Evolutionary conservation across 345 rosid genomes (phyloP).

Genomic region (Eucalyptus caleyi): DNA sequence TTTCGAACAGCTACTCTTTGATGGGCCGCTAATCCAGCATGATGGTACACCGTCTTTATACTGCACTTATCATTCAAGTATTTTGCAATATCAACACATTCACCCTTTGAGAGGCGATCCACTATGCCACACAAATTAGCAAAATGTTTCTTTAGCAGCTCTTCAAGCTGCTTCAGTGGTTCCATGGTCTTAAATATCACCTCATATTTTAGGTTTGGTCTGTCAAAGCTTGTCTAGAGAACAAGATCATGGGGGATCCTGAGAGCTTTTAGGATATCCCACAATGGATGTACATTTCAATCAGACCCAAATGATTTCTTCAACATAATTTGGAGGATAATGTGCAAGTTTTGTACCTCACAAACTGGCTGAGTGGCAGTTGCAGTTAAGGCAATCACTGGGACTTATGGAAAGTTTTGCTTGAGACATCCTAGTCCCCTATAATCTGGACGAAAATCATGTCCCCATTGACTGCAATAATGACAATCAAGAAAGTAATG

Average conservation of each 20-base stretch:
- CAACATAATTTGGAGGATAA: no score
- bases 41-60: conserved; percentile 63
- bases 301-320: background rate
- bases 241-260: conserved; percentile 71
- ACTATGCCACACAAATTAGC: conserved; percentile 70
- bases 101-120: conserved; percentile 80
- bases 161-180: conserved; percentile 75
- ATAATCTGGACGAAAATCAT: conserved; percentile 92
- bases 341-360: no score
- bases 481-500: background rate
- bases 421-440: conserved; percentile 72
- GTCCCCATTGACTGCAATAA: conserved; percentile 86
- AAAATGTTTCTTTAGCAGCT: conserved; percentile 55
- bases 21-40: conserved; percentile 67
- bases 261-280: conserved; percentile 75
- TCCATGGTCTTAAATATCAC: conserved; percentile 66
- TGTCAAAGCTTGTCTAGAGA: conserved; percentile 65
- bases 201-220: conserved; percentile 85
- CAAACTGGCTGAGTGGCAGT: no score
- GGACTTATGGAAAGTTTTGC: conserved; percentile 47
- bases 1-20: conserved; percentile 70
- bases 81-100: conserved; percentile 68
- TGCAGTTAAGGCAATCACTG: no score
- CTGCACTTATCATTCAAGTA: conserved; percentile 65
- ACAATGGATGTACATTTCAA: background rate